A percentile compares a stretch with the other conserved stretches of the same genome.
Evolutionary conservation across 441 rosid genomes (phyloP).

Genomic region (Brassica hybrid): DNA sequence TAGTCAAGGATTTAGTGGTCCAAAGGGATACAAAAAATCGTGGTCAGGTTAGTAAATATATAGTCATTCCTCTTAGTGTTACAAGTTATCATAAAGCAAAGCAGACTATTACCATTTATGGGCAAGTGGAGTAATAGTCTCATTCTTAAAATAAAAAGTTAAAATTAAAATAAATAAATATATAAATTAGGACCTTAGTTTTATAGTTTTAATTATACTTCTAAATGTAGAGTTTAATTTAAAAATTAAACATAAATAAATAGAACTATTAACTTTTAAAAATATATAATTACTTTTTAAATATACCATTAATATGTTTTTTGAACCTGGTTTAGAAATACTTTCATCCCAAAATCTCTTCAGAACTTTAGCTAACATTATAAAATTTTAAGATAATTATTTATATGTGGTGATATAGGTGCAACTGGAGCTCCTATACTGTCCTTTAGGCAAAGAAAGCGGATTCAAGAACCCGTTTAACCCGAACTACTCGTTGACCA

Average conservation of each 20-base stretch:
- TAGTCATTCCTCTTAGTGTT: neutral
- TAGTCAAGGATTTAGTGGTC: slow-evolving; percentile 86
- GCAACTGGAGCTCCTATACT: slow-evolving; percentile 68
- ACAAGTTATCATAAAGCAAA: neutral
- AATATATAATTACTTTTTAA: neutral
- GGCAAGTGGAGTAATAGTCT: neutral
- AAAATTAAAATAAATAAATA: neutral
- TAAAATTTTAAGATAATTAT: neutral
- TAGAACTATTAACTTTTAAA: neutral
- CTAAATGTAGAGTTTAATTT: neutral
- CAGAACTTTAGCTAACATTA: neutral
- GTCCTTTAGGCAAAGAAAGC: slow-evolving; percentile 70
- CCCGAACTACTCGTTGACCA: slow-evolving; percentile 50
- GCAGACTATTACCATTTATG: neutral
- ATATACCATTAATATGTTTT: neutral
- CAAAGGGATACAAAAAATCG: slow-evolving; percentile 92
- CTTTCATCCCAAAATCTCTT: neutral
- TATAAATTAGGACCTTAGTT: neutral
- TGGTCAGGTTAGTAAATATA: slow-evolving; percentile 58
- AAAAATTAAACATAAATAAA: neutral
- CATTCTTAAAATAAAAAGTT: neutral
- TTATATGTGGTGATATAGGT: slow-evolving; percentile 49
- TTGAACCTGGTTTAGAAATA: neutral
- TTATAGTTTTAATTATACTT: neutral
- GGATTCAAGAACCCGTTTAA: slow-evolving; percentile 62